Base-by-base conservation (phyloP, 352 stramenopile genomes). In the Thalassiosira oceanica region DNA sequence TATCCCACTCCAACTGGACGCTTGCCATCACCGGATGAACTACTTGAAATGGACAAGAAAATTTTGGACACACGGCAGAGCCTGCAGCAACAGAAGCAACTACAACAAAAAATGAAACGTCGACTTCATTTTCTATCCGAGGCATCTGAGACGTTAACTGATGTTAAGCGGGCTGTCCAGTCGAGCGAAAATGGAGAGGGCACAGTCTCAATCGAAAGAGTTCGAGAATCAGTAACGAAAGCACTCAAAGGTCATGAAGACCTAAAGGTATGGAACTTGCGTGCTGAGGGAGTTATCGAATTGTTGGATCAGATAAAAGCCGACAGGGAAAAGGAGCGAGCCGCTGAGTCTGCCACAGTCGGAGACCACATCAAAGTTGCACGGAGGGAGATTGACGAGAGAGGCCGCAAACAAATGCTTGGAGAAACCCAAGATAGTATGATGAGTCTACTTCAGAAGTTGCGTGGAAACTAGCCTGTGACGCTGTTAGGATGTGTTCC, bases 271-370 rank as follows among this genome's bases (percentile, higher is more conserved):
- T 78, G 53, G 68, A 78, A 78, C 63, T 39, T 16, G 10, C 13
- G 36, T 13, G 68, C 68, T 1, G 68, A 69, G 21, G 61, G 73
- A 35, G 61, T 69, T 7, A 57, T 78, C 31, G 49, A 68, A 15
- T 26, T 72, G n/a, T 68, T 78, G 42, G 68, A 78, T 53, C 61
- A 64, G 45, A 78, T 78, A 28, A 78, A 78, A 50, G 42, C 51
- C 6, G 48, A 78, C 46, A 55, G 60, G 13, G 58, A 66, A 31
- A 42, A 54, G 36, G 45, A 39, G 24, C 7, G 11, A 28, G 5
- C 21, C 31, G 28, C 4, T 5, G 13, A 13, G 28, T 37, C 29
- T 2, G 10, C 36, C 33, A 13, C 42, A 2, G 36, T 29, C 5
- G 31, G 20, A 20, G 35, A 37, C 1, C 21, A 29, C n/a, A 20